A percentile compares a stretch with the other conserved stretches of the same genome.
phyloP scores from a whole-genome alignment of 2,329 filamentous ascomycete genomes.

The Stachybotrys elegans region DNA sequence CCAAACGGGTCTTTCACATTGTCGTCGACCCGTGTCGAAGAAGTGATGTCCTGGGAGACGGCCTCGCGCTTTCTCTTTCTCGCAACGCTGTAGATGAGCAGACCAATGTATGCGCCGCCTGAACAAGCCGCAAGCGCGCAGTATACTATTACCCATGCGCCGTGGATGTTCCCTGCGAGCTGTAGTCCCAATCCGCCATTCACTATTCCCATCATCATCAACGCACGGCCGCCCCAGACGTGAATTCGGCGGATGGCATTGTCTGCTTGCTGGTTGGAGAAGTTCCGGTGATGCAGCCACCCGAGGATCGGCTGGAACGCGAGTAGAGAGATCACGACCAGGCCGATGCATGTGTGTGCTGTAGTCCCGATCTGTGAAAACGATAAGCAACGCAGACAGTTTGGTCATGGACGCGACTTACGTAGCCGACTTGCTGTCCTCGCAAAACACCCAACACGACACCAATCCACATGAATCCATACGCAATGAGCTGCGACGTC shows the following conservation, averaged over 20 bases:
- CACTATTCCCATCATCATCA: constrained; percentile 56
- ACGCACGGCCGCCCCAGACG: constrained; percentile 56
- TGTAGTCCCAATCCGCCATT: constrained; percentile 60
- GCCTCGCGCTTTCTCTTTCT: no score
- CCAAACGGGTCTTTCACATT: no score
- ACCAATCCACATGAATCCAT: constrained; percentile 54
- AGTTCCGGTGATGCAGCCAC: constrained; percentile 52
- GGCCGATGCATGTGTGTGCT: constrained; percentile 52
- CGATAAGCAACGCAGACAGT: no score
- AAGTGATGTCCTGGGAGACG: no score
- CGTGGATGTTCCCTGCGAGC: no score
- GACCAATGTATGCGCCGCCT: no score
- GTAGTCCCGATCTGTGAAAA: constrained; percentile 44
- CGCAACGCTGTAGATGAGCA: no score
- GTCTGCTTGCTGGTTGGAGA: constrained; percentile 39
- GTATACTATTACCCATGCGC: no score
- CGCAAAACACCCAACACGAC: constrained; percentile 52
- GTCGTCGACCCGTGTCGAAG: no score
- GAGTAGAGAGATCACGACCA: constrained; percentile 48
- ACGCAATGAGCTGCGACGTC: constrained; percentile 47
- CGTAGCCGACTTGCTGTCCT: constrained; percentile 33
- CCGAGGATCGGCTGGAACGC: constrained; percentile 55
- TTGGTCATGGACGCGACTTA: constrained; percentile 34
- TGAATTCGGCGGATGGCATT: constrained; percentile 50
- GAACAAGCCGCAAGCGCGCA: no score